phyloP scores from a whole-genome alignment of 2,329 filamentous ascomycete genomes.

The Botryotinia globosa region DNA sequence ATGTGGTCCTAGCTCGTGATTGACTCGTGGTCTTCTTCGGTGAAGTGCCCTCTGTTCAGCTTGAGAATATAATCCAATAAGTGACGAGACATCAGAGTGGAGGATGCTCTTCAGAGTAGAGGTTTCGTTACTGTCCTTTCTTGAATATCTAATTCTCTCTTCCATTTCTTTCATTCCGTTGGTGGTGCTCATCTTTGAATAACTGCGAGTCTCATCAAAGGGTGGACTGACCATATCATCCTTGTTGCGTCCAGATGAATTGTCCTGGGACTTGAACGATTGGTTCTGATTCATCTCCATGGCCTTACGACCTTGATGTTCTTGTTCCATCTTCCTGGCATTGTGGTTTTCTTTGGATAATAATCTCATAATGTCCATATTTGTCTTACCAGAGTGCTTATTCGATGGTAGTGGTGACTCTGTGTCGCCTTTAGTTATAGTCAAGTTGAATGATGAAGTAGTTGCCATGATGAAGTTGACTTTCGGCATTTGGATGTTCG shows the following conservation, averaged over 20 bases:
- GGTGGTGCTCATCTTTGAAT: background rate
- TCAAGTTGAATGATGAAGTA: rapidly evolving
- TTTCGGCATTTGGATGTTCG: background rate
- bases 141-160: background rate
- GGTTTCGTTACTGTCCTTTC: too few relatives aligned
- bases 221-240: rapidly evolving
- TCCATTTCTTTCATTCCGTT: background rate
- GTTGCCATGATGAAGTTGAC: background rate
- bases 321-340: background rate
- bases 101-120: too few relatives aligned
- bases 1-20: background rate
- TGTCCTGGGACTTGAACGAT: background rate
- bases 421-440: background rate
- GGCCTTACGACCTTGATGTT: background rate
- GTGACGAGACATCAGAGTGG: background rate
- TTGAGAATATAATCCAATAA: background rate
- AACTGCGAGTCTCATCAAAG: background rate
- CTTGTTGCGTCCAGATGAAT: background rate
- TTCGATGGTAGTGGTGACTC: background rate
- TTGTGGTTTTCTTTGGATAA: background rate
- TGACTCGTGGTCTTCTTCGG: background rate
- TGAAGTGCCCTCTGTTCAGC: background rate
- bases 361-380: background rate
- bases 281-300: background rate
- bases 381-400: background rate